These are phyloP conservation scores for Neurospora sp. DNA, from an alignment of 495 filamentous ascomycete species.

Conservation along the genomic window DNA sequence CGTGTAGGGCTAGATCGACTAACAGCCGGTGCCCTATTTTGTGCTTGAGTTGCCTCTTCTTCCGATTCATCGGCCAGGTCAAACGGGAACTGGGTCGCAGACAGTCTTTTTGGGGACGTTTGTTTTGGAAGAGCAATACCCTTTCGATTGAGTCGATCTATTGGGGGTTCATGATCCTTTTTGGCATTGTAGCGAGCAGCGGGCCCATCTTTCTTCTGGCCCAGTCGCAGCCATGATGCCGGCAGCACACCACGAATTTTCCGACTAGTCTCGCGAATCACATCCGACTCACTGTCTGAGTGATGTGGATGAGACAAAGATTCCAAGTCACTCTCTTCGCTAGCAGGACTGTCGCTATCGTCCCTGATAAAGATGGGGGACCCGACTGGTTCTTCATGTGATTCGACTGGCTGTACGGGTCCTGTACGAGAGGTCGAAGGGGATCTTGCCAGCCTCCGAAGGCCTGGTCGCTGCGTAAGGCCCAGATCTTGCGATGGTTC, in stretches of 20 bases:
- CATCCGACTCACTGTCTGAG: constrained; percentile 34
- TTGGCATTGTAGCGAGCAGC: constrained; percentile 21
- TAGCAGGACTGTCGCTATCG: neutral
- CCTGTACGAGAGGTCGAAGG: neutral
- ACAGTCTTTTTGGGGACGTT: constrained; percentile 10
- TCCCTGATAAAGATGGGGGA: constrained; percentile 11
- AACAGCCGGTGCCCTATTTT: neutral
- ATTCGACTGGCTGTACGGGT: neutral
- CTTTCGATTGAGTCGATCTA: constrained; percentile 30
- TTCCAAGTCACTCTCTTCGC: constrained; percentile 8
- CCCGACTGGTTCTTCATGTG: neutral
- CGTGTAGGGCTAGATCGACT: neutral
- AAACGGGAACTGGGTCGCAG: constrained; percentile 25
- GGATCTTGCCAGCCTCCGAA: neutral
- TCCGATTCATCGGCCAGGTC: constrained; percentile 40
- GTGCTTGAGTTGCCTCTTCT: constrained; percentile 7
- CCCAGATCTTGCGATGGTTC: constrained; percentile 4
- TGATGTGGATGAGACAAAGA: constrained; percentile 2
- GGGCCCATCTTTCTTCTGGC: constrained; percentile 33
- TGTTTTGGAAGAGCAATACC: constrained; percentile 44
- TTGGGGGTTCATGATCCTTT: constrained; percentile 27
- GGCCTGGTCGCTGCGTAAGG: neutral
- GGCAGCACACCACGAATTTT: constrained; percentile 79
- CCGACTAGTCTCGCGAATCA: constrained; percentile 30
- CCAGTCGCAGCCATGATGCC: constrained; percentile 79